Conservation (phyloP, 768 basidiomycete species). For the Symmetrospora coprosmae region DNA sequence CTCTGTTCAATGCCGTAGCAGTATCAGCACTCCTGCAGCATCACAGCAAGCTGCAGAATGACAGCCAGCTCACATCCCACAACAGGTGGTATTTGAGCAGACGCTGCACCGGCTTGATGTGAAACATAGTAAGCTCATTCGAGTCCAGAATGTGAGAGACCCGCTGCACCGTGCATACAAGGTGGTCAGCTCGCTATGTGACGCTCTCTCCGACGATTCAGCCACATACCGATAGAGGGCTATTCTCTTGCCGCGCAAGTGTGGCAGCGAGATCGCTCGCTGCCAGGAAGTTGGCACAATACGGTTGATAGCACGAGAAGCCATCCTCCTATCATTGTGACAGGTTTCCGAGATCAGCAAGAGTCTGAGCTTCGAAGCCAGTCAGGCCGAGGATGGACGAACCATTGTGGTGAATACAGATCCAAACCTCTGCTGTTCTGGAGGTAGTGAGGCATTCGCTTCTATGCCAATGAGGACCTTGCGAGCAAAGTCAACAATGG, state of each 20-base stretch:
- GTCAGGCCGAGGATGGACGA: constrained; percentile 27
- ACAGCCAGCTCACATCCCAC: constrained; percentile 45
- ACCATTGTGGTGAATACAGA: constrained; percentile 57
- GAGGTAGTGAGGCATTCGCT: constrained; percentile 63
- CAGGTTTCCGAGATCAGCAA: too few relatives aligned
- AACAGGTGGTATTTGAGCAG: constrained; percentile 96
- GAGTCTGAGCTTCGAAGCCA: too few relatives aligned
- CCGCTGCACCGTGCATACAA: too few relatives aligned
- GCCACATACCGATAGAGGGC: not conserved
- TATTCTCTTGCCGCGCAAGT: constrained; percentile 46
- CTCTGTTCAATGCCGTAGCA: too few relatives aligned
- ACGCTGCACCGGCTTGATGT: constrained; percentile 96
- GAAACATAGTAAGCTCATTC: constrained; percentile 84
- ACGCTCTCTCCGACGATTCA: too few relatives aligned
- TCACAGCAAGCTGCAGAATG: not conserved
- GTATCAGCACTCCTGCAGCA: too few relatives aligned
- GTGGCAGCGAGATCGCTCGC: constrained; percentile 59
- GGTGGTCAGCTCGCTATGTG: too few relatives aligned
- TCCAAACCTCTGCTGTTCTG: constrained; percentile 79
- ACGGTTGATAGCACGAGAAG: constrained; percentile 90
- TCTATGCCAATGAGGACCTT: constrained; percentile 82
- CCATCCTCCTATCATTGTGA: constrained; percentile 99
- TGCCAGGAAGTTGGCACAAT: constrained; percentile 84
- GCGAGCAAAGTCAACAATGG: constrained; percentile 89
- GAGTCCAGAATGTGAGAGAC: constrained; percentile 47